These are phyloP conservation scores for Gossypium trilobum DNA, from an alignment of 441 rosid species.

Conservation along the genomic window DNA sequence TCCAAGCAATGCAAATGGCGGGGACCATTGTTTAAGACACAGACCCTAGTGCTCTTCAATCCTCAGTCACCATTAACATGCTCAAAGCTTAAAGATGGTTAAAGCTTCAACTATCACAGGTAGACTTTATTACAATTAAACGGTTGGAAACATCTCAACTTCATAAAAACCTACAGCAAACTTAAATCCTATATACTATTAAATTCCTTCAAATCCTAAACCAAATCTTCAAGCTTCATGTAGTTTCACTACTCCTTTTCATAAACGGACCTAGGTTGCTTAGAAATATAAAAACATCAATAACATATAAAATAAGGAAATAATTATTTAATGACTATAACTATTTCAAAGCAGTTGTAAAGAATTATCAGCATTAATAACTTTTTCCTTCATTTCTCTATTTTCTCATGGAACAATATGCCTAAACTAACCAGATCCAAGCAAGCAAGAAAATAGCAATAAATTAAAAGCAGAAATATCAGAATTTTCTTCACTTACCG, in stretches of 20 bases:
- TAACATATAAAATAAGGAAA: neutral
- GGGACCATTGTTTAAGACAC: conserved; percentile 52
- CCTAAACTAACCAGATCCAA: conserved; percentile 34
- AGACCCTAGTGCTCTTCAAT: conserved; percentile 31
- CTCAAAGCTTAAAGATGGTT: conserved; percentile 18
- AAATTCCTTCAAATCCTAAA: conserved; percentile 10
- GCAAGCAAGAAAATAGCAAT: conserved; percentile 2
- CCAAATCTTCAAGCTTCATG: conserved; percentile 10
- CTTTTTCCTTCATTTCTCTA: neutral
- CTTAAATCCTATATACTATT: conserved; percentile 11
- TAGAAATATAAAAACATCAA: neutral
- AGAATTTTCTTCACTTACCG: conserved; percentile 13
- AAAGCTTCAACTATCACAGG: conserved; percentile 11
- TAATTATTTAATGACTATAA: neutral
- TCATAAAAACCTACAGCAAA: conserved; percentile 6
- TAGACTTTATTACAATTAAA: conserved; percentile 3
- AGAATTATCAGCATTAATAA: conserved; percentile 1
- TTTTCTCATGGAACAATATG: conserved; percentile 14
- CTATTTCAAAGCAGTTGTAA: neutral
- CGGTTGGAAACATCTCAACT: conserved; percentile 2
- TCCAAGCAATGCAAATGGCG: conserved; percentile 39
- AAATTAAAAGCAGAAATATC: neutral
- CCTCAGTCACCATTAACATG: conserved; percentile 29
- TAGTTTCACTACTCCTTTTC: neutral
- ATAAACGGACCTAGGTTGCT: neutral